Conservation (phyloP, 2,329 filamentous ascomycete species). For the Byssochlamys sp. region DNA sequence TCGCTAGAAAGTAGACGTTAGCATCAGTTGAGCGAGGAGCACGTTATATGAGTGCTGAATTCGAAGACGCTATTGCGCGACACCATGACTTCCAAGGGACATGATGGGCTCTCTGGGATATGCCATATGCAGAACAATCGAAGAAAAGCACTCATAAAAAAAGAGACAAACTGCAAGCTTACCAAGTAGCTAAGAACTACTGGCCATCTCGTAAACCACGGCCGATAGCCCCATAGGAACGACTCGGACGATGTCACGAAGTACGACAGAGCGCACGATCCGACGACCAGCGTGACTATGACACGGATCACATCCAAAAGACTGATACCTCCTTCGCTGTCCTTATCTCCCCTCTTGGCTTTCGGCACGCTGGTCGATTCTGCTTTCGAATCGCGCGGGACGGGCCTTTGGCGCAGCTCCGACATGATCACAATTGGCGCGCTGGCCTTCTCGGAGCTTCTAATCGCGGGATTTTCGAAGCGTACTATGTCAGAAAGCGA, state of each 20-base stretch:
- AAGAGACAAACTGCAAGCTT: conserved; percentile 19
- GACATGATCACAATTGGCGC: conserved; percentile 12
- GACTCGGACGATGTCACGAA: conserved; percentile 63
- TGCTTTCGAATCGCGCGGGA: conserved; percentile 7
- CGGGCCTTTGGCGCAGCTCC: conserved; percentile 22
- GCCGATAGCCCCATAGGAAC: conserved; percentile 59
- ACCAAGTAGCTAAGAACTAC: conserved; percentile 55
- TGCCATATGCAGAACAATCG: not conserved
- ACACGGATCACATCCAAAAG: conserved; percentile 60
- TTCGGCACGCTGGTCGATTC: not conserved
- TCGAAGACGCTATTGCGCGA: too few relatives aligned
- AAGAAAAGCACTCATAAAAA: not conserved
- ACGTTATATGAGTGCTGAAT: too few relatives aligned
- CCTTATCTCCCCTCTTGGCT: conserved; percentile 9
- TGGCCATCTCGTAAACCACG: conserved; percentile 50
- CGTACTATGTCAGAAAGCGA: not conserved
- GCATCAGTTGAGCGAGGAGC: not conserved
- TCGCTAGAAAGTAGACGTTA: conserved; percentile 21
- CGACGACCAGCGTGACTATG: conserved; percentile 55
- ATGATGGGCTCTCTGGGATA: not conserved
- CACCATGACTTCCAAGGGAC: not conserved
- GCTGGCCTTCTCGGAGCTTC: not conserved
- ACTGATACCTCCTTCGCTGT: conserved; percentile 26
- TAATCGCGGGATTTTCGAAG: not conserved
- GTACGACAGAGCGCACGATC: conserved; percentile 64